Evolutionary conservation across 2,329 filamentous ascomycete species (phyloP).

Genomic region (Arthroderma sp.): DNA sequence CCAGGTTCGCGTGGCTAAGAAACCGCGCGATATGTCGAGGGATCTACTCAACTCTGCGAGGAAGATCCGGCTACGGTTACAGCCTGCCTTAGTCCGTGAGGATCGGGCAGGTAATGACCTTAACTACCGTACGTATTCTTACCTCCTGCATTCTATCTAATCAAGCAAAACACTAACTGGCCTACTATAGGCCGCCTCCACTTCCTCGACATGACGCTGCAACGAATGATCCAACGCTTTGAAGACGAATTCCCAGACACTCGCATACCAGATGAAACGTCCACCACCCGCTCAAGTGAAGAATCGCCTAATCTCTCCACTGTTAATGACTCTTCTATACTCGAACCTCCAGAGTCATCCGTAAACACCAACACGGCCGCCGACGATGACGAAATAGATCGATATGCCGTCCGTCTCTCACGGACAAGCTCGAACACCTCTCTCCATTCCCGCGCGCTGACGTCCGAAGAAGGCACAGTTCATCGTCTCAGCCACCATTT

Average conservation of each 20-base stretch:
- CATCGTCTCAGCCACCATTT: constrained; percentile 57
- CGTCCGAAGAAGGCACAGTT: constrained; percentile 57
- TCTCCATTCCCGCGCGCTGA: constrained; percentile 51
- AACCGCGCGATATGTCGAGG: constrained; percentile 87
- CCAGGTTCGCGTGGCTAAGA: constrained; percentile 41
- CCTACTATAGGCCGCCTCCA: constrained; percentile 52
- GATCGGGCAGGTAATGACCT: constrained; percentile 57
- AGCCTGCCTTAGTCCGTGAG: constrained; percentile 70
- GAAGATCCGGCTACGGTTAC: constrained; percentile 72
- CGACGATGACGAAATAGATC: constrained; percentile 33
- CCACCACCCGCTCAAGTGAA: constrained; percentile 14
- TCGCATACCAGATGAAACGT: constrained; percentile 37
- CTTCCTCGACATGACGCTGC: constrained; percentile 78
- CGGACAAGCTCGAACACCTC: constrained; percentile 56
- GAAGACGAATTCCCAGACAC: constrained; percentile 95
- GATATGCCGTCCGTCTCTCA: constrained; percentile 39
- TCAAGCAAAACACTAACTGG: constrained; percentile 18
- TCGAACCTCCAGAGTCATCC: constrained; percentile 14
- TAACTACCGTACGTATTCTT: constrained; percentile 56
- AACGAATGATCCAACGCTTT: constrained; percentile 87
- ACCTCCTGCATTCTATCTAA: not conserved
- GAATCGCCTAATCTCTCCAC: constrained; percentile 25
- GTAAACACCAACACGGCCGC: constrained; percentile 31
- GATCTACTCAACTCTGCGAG: constrained; percentile 75
- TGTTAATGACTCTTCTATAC: constrained; percentile 17